These are phyloP conservation scores for Stellera chamaejasme DNA, from an alignment of 345 rosid genomes.

Conservation along the genomic window DNA sequence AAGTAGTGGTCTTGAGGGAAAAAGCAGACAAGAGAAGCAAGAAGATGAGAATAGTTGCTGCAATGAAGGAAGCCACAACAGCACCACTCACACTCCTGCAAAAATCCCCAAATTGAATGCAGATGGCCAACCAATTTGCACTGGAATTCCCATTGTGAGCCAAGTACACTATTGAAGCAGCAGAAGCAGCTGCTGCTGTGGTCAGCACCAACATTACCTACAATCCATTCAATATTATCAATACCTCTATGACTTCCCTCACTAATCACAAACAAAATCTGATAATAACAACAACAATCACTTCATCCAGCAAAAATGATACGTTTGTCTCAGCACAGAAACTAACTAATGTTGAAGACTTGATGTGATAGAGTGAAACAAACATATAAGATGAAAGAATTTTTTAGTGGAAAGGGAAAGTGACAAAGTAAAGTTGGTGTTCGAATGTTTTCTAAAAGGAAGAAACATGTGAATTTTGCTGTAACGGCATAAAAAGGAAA, in stretches of 20 bases:
- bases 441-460: no score
- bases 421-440: no score
- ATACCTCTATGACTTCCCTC: no score
- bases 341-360: no score
- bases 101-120: constrained; percentile 38
- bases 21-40: constrained; percentile 34
- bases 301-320: background rate
- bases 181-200: constrained; percentile 25
- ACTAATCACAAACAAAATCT: no score
- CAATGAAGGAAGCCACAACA: constrained; percentile 38
- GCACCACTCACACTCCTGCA: constrained; percentile 37
- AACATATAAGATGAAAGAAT: no score
- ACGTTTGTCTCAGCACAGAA: no score
- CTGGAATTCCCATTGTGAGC: constrained; percentile 42
- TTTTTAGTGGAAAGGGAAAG: no score
- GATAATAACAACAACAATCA: no score
- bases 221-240: background rate
- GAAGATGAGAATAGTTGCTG: constrained; percentile 17
- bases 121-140: constrained; percentile 42
- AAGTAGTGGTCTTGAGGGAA: constrained; percentile 24
- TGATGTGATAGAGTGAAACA: no score
- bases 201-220: constrained; percentile 31
- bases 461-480: no score
- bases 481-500: no score
- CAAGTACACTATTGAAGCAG: constrained; percentile 31